A percentile compares a stretch with the other conserved stretches of the same genome.
Conservation (phyloP, 768 basidiomycete species). For the Calocybe indica region DNA sequence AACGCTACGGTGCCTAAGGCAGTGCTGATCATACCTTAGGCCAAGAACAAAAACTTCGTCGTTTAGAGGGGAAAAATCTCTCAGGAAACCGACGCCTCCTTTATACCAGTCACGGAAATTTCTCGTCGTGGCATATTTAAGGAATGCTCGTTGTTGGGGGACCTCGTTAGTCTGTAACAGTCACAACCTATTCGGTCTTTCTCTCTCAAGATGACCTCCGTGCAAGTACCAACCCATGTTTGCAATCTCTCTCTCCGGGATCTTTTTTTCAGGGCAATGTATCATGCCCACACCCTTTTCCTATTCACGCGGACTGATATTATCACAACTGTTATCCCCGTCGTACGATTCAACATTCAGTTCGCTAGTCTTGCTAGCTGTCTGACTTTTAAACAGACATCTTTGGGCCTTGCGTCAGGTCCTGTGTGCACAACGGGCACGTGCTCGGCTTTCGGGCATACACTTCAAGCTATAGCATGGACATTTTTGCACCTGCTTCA, state of each 20-base stretch:
- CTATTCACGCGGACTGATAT: constrained; percentile 43
- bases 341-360: constrained; percentile 24
- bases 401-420: too few species aligned
- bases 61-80: too few species aligned
- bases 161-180: too few species aligned
- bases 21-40: too few species aligned
- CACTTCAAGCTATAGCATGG: constrained; percentile 29
- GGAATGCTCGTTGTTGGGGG: not conserved
- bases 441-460: constrained; percentile 8
- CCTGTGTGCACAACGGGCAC: constrained; percentile 8
- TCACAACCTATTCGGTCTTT: too few species aligned
- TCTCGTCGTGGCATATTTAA: not conserved
- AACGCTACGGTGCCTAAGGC: too few species aligned
- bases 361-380: not conserved
- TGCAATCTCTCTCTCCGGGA: too few species aligned
- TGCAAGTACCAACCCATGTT: too few species aligned
- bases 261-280: not conserved
- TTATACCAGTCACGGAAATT: too few species aligned
- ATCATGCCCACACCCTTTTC: constrained; percentile 19
- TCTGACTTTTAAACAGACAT: constrained; percentile 3
- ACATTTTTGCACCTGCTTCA: constrained; percentile 40
- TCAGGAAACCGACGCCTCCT: too few species aligned
- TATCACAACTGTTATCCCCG: constrained; percentile 39
- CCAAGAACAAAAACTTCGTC: too few species aligned
- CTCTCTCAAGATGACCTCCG: too few species aligned